phyloP scores from a whole-genome alignment of 805 yeast species.

The Monosporozyma unispora region DNA sequence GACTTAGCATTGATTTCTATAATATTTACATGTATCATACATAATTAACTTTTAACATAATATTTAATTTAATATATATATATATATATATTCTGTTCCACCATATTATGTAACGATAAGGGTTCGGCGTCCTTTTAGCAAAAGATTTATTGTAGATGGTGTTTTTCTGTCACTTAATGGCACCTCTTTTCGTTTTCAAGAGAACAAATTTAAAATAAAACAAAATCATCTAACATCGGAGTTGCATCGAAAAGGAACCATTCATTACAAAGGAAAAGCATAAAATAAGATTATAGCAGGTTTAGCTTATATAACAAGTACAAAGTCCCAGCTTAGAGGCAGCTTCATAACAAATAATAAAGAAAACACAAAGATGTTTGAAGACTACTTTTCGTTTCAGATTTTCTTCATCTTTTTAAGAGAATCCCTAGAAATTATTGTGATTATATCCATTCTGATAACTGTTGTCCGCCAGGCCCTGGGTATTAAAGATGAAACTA shows the following conservation, averaged over 20 bases:
- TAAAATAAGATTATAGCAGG: neutral
- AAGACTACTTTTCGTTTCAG: slow-evolving; percentile 57
- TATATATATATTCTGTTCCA: too few relatives aligned
- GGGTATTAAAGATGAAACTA: slow-evolving; percentile 26
- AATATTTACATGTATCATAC: too few relatives aligned
- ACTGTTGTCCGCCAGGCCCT: slow-evolving; percentile 60
- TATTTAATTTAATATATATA: too few relatives aligned
- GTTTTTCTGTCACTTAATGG: neutral
- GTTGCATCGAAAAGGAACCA: neutral
- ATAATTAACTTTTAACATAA: too few relatives aligned
- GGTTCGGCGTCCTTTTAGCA: neutral
- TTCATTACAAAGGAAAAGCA: neutral
- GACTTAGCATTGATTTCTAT: too few relatives aligned
- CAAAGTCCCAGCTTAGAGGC: neutral
- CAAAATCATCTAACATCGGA: neutral
- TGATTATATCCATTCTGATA: slow-evolving; percentile 63
- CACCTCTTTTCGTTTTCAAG: neutral
- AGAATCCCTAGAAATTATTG: slow-evolving; percentile 69
- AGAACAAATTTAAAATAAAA: neutral
- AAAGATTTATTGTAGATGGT: neutral
- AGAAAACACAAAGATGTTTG: slow-evolving; percentile 23
- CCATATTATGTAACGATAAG: neutral
- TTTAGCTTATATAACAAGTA: neutral
- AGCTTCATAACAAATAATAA: neutral
- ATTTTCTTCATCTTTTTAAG: slow-evolving; percentile 64